Percentiles rank a stretch among this genome's conserved stretches.
These are phyloP conservation scores for Globisporangium echinulatum DNA, from an alignment of 352 stramenopile species.

Conservation along the genomic window DNA sequence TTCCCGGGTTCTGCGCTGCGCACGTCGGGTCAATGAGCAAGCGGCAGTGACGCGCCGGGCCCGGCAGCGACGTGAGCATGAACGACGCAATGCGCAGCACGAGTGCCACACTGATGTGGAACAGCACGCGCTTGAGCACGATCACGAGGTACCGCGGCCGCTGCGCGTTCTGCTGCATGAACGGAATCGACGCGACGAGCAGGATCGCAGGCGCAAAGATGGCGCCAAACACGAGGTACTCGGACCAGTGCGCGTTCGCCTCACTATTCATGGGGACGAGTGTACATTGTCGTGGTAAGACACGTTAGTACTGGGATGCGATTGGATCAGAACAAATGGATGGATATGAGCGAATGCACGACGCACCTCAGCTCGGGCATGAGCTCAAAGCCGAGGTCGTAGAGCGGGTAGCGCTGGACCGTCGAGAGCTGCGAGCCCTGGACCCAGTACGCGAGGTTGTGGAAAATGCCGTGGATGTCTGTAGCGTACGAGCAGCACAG, in stretches of 20 bases:
- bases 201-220: slow-evolving; percentile 71
- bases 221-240: slow-evolving; percentile 71
- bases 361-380: slow-evolving; percentile 59
- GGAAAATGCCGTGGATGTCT: slow-evolving; percentile 78
- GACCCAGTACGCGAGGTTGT: slow-evolving; percentile 85
- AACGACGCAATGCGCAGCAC: slow-evolving; percentile 75
- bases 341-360: not conserved
- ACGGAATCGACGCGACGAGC: slow-evolving; percentile 52
- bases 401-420: slow-evolving; percentile 64
- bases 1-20: slow-evolving; percentile 37
- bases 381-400: slow-evolving; percentile 73
- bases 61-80: slow-evolving; percentile 67
- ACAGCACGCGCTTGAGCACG: slow-evolving; percentile 71
- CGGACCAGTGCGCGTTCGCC: slow-evolving; percentile 38
- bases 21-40: slow-evolving; percentile 67
- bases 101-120: slow-evolving; percentile 75
- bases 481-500: not conserved
- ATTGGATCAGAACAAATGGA: not conserved
- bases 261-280: slow-evolving; percentile 15
- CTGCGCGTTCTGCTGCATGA: slow-evolving; percentile 58
- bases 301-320: too few species aligned
- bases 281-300: not conserved
- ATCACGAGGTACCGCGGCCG: slow-evolving; percentile 72
- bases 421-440: slow-evolving; percentile 55
- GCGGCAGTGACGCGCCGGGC: slow-evolving; percentile 61